Base-by-base conservation (phyloP, 2,329 filamentous ascomycete genomes). In the Talaromyces islandicus region DNA sequence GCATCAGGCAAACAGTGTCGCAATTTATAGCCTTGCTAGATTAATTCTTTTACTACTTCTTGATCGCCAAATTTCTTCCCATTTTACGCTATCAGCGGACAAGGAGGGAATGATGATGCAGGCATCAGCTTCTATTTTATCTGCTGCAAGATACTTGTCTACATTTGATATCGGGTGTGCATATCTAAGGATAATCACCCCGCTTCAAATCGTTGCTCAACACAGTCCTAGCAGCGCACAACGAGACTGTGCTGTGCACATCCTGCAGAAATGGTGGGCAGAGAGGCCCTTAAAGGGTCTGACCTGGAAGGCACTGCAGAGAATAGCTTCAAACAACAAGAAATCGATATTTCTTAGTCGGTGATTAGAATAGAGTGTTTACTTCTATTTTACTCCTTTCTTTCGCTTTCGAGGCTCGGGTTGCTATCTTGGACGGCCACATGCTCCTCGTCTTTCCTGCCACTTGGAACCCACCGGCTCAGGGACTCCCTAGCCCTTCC, bases 171-270 rank as follows among this genome's bases (percentile, higher is more conserved):
- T 60, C 25, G 59, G 59, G 2, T 60, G 59, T 21, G 59, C 59
- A 14, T 60, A 60, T 57, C 6, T 48, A n/a, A 50, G 59, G 21
- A 57, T 57, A 54, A 53, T 57, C 27, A n/a, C 56, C 10, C 59
- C 59, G n/a, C 27, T 60, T 3, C 59, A 60, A 30, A 17, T 60
- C 17, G 59, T 60, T 19, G 55, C 35, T 54, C 59, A 57, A 17
- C 50, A 50, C 38, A 60, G 55, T 25, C 59, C 48, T 19, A 57
- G 19, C 12, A 29, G 9, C 17, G 6, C 11, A 0, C 59, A 60
- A 27, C 50, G 55, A 51, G 11, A 17, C 21, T 19, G 29, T 54
- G 59, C 59, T 9, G 53, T 51, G 9, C 32, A 29, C 2, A 60
- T 60, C 48, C 29, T 60, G 12, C 14, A 54, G 48, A 35, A 38